phyloP scores from a whole-genome alignment of 2,329 filamentous ascomycete species.

The Periconia sp. region DNA sequence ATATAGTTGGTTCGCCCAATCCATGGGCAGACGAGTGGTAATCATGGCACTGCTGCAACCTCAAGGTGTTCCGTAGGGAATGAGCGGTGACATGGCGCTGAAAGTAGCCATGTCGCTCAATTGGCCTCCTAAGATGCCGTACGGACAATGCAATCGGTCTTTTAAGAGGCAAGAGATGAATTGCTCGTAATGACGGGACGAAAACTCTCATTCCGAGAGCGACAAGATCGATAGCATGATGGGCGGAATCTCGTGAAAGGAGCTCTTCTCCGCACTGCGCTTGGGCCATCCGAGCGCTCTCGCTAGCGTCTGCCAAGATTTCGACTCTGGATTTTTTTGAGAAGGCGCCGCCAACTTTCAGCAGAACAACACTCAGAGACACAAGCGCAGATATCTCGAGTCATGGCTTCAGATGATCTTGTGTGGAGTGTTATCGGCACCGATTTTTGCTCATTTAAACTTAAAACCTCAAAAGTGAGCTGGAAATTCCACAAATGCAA shows the following conservation, averaged over 20 bases:
- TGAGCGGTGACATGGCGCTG: conserved; percentile 10
- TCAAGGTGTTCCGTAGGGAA: conserved; percentile 19
- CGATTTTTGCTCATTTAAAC: conserved; percentile 92
- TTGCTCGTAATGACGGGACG: conserved; percentile 22
- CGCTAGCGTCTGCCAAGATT: conserved; percentile 17
- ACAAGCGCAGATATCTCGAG: conserved; percentile 3
- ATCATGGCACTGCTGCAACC: conserved; percentile 10
- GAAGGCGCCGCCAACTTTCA: conserved; percentile 1
- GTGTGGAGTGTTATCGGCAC: conserved; percentile 93
- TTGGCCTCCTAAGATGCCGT: neutral
- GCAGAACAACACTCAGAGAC: neutral
- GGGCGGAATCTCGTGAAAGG: conserved; percentile 11
- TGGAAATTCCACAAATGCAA: neutral
- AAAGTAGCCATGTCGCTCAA: conserved; percentile 1
- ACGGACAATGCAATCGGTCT: neutral
- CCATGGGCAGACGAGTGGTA: neutral
- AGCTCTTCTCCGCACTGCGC: conserved; percentile 25
- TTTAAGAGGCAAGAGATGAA: conserved; percentile 5
- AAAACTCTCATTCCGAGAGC: conserved; percentile 45
- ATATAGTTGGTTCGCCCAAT: conserved; percentile 69
- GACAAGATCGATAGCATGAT: conserved; percentile 19
- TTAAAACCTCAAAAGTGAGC: conserved; percentile 65
- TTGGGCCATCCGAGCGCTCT: conserved; percentile 13
- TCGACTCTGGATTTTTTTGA: conserved; percentile 7
- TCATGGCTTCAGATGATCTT: conserved; percentile 35